These are phyloP conservation scores for Talaromyces stipitatus DNA, from an alignment of 495 filamentous ascomycete genomes.

Conservation along the genomic window DNA sequence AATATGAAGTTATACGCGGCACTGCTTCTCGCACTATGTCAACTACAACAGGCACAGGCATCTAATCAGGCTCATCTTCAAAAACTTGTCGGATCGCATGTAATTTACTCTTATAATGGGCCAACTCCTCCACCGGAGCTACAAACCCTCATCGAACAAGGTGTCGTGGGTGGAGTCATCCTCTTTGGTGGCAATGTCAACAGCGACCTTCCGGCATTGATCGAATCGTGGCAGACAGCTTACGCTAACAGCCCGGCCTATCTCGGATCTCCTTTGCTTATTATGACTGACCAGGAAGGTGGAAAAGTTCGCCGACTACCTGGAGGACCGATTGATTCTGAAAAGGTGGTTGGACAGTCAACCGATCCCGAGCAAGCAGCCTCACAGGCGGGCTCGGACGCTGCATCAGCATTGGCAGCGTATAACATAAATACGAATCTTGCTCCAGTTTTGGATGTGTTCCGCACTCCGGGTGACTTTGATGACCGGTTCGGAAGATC, in stretches of 20 bases:
- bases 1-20: background rate
- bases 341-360: constrained; percentile 21
- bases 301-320: constrained; percentile 22
- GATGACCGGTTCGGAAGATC: constrained; percentile 21
- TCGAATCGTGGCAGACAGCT: constrained; percentile 17
- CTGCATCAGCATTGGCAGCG: constrained; percentile 13
- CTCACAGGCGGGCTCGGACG: constrained; percentile 17
- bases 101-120: constrained; percentile 30
- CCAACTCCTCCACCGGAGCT: constrained; percentile 17
- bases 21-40: background rate
- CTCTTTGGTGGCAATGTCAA: constrained; percentile 29
- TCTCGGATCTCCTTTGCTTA: constrained; percentile 19
- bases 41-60: background rate
- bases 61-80: background rate
- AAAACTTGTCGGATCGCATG: constrained; percentile 21
- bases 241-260: constrained; percentile 19
- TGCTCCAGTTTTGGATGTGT: constrained; percentile 25
- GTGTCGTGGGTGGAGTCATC: constrained; percentile 27
- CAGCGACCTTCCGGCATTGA: constrained; percentile 11
- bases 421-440: constrained; percentile 24
- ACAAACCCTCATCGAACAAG: constrained; percentile 18
- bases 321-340: constrained; percentile 22
- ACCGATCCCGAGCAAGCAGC: constrained; percentile 14
- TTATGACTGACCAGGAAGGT: constrained; percentile 33
- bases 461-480: constrained; percentile 22